A percentile compares a stretch with the other conserved stretches of the same genome.
phyloP scores from a whole-genome alignment of 192 early-diverging fungal genomes.

The Coemansia sp. region DNA sequence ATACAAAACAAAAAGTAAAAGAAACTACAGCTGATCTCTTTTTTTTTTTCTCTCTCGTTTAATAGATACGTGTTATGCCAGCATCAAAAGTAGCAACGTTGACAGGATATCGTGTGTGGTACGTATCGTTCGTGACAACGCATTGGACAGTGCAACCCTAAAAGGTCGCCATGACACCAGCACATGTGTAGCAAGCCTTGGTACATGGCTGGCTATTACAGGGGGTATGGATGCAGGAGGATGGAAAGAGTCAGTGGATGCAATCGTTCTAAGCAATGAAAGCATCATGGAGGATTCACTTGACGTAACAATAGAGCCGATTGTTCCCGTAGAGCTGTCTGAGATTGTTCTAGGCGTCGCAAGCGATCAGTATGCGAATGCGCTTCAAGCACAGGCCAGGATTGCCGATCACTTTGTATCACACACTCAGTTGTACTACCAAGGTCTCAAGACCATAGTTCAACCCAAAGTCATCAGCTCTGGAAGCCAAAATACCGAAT shows the following conservation, averaged over 20 bases:
- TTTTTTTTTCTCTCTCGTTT: neutral
- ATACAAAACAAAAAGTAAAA: neutral
- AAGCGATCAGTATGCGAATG: slow-evolving; percentile 27
- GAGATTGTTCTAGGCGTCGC: slow-evolving; percentile 47
- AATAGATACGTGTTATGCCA: slow-evolving; percentile 12
- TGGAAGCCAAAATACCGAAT: neutral
- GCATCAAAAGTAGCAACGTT: neutral
- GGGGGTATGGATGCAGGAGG: neutral
- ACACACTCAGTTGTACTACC: slow-evolving; percentile 13
- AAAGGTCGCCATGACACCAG: neutral
- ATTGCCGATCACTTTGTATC: slow-evolving; percentile 22
- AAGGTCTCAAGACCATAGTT: slow-evolving; percentile 4
- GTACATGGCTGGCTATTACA: slow-evolving; percentile 18
- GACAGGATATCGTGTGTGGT: neutral
- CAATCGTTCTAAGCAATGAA: neutral
- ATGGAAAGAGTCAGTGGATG: neutral
- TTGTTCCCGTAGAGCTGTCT: slow-evolving; percentile 31
- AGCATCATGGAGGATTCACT: neutral
- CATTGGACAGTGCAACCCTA: neutral
- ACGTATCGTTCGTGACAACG: neutral
- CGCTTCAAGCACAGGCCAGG: slow-evolving; percentile 17
- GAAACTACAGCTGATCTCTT: neutral
- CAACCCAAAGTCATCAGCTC: neutral
- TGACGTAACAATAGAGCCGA: slow-evolving; percentile 18
- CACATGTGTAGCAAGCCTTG: slow-evolving; percentile 15